Base-by-base conservation (phyloP, 495 filamentous ascomycete genomes). In the Letharia lupina region DNA sequence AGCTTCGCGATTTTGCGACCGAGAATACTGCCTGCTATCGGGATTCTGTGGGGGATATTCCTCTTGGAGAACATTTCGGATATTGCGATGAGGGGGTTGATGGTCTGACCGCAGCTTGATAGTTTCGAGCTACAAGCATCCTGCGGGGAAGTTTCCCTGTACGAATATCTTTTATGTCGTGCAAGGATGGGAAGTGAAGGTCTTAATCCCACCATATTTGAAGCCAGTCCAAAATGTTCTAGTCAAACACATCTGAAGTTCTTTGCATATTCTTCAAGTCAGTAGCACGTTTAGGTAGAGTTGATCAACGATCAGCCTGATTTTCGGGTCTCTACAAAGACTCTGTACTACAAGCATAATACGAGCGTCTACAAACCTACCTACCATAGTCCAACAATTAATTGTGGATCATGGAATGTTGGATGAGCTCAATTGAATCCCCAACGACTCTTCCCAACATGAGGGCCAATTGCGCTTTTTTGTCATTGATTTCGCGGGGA, bases 51-150 rank as follows among this genome's bases (percentile, higher is more conserved):
- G 41, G 58, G 3, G 33, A 39, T 28, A 59, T 71, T 16, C 64
- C 56, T n/a, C 35, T 71, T 3, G 31, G 54, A 23, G 67, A 69
- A 6, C 68, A 71, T 54, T 71, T 71, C 37, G 70, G 70, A 4
- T 62, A 65, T 50, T 71, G 70, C 31, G 70, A 71, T 60, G 68
- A 58, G 33, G 64, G 67, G 20, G 3, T 50, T 11, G 54, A 71
- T 66, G 70, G 68, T 20, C 42, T 63, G 61, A 50, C 33, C 54
- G 52, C 52, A 56, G 31, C 15, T 56, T 56, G 52, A 56, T 35
- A 35, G 1, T 56, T 56, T 33, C 4, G 11, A 56, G 52, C 52
- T 56, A 8, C 52, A 56, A 0, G 52, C 13, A 2, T 28, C 0
- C 11, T 33, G 52, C 4, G 52, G 28, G 52, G 52, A 57, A 56